phyloP scores from a whole-genome alignment of 2,329 filamentous ascomycete genomes.

The Claviceps humidiphila region DNA sequence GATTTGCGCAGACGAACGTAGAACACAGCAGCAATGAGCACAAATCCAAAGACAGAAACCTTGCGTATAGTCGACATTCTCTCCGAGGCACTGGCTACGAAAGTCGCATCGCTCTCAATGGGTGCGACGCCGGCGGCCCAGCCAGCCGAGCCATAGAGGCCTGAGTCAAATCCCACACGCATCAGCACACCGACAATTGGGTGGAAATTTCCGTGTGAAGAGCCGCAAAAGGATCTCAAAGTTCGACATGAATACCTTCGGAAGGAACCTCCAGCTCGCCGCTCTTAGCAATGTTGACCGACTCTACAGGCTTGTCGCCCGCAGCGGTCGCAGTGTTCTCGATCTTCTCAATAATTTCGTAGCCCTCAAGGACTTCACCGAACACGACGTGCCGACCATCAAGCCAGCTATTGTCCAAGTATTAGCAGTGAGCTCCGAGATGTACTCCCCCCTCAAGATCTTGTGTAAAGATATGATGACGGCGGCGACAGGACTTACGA shows the following conservation, averaged over 20 bases:
- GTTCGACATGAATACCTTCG: conserved; percentile 89
- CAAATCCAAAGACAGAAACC: conserved; percentile 34
- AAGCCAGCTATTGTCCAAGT: conserved; percentile 46
- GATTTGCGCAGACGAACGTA: conserved; percentile 29
- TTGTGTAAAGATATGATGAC: background rate
- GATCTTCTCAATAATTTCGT: conserved; percentile 67
- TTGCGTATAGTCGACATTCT: conserved; percentile 31
- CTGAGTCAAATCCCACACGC: conserved; percentile 16
- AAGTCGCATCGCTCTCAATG: conserved; percentile 4
- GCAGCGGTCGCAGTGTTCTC: conserved; percentile 53
- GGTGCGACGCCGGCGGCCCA: conserved; percentile 9
- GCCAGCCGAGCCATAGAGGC: conserved; percentile 14
- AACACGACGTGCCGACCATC: conserved; percentile 79
- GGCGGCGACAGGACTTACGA: conserved; percentile 33
- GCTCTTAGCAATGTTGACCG: conserved; percentile 69
- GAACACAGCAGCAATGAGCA: conserved; percentile 31
- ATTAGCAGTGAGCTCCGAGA: background rate
- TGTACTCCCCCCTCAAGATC: too few species aligned
- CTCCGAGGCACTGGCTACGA: conserved; percentile 1
- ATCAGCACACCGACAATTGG: conserved; percentile 24
- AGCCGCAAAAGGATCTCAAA: conserved; percentile 37
- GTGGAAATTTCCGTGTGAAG: conserved; percentile 5
- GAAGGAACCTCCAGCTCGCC: conserved; percentile 70
- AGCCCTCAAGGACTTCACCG: conserved; percentile 77
- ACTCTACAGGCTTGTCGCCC: conserved; percentile 55